These are phyloP conservation scores for Zygoascus hellenicus DNA, from an alignment of 1,139 yeast species.

Conservation along the genomic window DNA sequence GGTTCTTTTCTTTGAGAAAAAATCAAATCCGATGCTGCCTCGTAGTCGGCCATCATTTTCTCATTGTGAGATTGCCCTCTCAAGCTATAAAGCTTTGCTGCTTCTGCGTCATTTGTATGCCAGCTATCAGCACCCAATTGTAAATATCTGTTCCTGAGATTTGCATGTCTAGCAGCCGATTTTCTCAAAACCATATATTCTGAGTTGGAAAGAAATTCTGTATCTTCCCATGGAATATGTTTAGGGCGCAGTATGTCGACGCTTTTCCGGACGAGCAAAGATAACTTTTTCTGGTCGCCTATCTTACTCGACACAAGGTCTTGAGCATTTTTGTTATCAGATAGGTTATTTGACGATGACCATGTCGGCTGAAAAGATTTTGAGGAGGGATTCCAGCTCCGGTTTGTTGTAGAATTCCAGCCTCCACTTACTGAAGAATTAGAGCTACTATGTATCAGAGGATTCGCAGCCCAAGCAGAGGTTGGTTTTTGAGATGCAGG, in stretches of 20 bases:
- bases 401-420: too few species aligned
- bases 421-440: too few species aligned
- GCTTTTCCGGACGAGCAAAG: constrained; percentile 19
- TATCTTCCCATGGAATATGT: constrained; percentile 35
- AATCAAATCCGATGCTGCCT: constrained; percentile 26
- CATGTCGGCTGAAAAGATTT: too few species aligned
- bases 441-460: too few species aligned
- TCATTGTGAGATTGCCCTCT: constrained; percentile 33
- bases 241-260: constrained; percentile 28
- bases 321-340: too few species aligned
- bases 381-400: too few species aligned
- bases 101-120: constrained; percentile 34
- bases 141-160: constrained; percentile 36
- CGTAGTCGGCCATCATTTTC: constrained; percentile 26
- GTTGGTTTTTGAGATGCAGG: background rate
- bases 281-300: background rate
- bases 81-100: constrained; percentile 35
- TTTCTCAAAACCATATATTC: constrained; percentile 26
- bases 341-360: too few species aligned
- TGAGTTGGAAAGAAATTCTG: constrained; percentile 22
- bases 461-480: too few species aligned
- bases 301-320: background rate
- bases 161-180: constrained; percentile 27
- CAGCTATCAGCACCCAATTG: constrained; percentile 37
- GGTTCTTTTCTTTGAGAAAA: constrained; percentile 21